phyloP scores from a whole-genome alignment of 2,329 filamentous ascomycete genomes.

The Tothia fuscella region DNA sequence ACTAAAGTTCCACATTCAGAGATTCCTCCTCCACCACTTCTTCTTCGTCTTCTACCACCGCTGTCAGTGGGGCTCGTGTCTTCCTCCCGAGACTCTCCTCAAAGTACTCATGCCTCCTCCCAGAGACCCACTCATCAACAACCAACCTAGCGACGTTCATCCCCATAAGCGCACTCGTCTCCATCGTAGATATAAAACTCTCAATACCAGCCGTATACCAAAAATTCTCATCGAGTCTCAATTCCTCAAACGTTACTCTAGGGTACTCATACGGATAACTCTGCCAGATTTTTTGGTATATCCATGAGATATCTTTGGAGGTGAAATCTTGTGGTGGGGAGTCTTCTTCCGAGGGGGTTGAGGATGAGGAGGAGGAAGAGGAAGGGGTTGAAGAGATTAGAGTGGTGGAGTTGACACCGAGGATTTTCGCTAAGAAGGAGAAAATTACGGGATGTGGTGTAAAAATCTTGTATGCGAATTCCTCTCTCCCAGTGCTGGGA shows the following conservation, averaged over 20 bases:
- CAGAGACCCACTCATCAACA: slow-evolving; percentile 43
- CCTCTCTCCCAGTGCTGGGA: slow-evolving; percentile 30
- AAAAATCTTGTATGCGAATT: slow-evolving; percentile 58
- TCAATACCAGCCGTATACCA: slow-evolving; percentile 67
- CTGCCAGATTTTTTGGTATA: slow-evolving; percentile 64
- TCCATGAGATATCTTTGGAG: slow-evolving; percentile 54
- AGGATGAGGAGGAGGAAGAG: too few relatives aligned
- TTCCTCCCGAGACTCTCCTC: background rate
- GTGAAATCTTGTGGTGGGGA: slow-evolving; percentile 14
- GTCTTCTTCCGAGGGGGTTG: slow-evolving; percentile 11
- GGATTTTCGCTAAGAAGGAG: slow-evolving; percentile 36
- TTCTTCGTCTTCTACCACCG: background rate
- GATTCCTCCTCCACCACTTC: background rate
- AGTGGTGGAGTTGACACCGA: slow-evolving; percentile 29
- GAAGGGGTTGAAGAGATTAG: too few relatives aligned
- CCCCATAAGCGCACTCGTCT: slow-evolving; percentile 86
- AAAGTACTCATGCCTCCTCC: background rate
- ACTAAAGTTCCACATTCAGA: slow-evolving; percentile 3
- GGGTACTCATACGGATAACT: slow-evolving; percentile 81
- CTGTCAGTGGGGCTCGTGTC: too few relatives aligned
- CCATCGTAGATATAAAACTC: slow-evolving; percentile 94
- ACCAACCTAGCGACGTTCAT: slow-evolving; percentile 68
- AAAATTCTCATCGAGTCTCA: slow-evolving; percentile 52
- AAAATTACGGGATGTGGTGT: slow-evolving; percentile 39
- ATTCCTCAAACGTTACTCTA: slow-evolving; percentile 75